These are phyloP conservation scores for Cadophora sp. DNA, from an alignment of 2,329 filamentous ascomycete genomes.

Conservation along the genomic window DNA sequence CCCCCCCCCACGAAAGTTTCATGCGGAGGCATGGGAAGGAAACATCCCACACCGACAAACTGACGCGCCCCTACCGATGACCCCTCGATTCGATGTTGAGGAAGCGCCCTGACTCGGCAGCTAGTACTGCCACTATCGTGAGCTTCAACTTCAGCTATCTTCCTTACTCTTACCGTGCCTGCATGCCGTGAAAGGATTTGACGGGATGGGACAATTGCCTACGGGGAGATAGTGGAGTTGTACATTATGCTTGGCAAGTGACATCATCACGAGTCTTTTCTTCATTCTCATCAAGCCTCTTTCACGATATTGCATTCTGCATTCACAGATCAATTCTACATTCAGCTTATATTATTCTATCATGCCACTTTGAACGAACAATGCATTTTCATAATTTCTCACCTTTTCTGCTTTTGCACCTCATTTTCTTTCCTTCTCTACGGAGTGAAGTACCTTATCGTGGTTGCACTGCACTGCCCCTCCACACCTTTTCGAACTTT, in stretches of 20 bases:
- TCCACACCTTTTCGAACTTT: conserved; percentile 28
- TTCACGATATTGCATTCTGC: background rate
- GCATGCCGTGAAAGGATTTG: conserved; percentile 14
- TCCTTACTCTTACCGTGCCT: too few relatives aligned
- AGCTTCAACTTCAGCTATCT: conserved; percentile 13
- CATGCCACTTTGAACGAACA: background rate
- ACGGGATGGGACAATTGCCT: background rate
- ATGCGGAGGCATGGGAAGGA: conserved; percentile 12
- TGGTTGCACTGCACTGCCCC: conserved; percentile 23
- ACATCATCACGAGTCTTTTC: conserved; percentile 14
- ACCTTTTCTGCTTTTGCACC: background rate
- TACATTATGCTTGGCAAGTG: conserved; percentile 22
- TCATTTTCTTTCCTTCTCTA: background rate
- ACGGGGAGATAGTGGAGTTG: background rate
- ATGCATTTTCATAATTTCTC: conserved; percentile 1
- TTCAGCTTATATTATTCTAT: background rate
- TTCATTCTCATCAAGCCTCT: background rate
- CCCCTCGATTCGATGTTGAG: conserved; percentile 8
- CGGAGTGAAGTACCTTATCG: conserved; percentile 10
- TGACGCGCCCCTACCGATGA: conserved; percentile 27
- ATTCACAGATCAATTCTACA: background rate
- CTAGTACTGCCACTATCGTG: conserved; percentile 23
- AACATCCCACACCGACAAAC: conserved; percentile 47
- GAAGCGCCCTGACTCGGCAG: conserved; percentile 7
- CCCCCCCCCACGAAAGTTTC: conserved; percentile 22